Conservation (phyloP, 2,329 filamentous ascomycete genomes). For the Moelleriella libera region DNA sequence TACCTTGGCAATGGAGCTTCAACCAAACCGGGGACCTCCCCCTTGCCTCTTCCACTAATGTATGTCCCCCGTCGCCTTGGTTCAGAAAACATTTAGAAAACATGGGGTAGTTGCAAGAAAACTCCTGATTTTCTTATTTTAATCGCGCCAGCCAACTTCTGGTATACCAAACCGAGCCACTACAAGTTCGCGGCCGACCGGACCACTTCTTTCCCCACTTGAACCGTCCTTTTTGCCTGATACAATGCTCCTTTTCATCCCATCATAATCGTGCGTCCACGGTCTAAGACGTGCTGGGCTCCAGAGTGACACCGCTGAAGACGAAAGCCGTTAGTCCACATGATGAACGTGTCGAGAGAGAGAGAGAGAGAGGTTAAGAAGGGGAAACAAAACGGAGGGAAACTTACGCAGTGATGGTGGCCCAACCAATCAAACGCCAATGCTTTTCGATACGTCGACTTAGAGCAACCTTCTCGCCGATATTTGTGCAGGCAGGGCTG, state of each 20-base stretch:
- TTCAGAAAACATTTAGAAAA: too few relatives aligned
- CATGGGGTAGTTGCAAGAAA: too few relatives aligned
- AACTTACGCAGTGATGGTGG: constrained; percentile 58
- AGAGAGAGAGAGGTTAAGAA: background rate
- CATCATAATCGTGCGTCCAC: constrained; percentile 2
- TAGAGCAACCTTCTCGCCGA: constrained; percentile 95
- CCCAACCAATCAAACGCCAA: constrained; percentile 91
- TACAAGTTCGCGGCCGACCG: too few relatives aligned
- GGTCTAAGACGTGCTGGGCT: constrained; percentile 31
- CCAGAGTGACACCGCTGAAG: constrained; percentile 37
- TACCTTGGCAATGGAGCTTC: too few relatives aligned
- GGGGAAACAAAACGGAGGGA: background rate
- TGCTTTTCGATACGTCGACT: constrained; percentile 97
- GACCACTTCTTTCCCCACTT: background rate
- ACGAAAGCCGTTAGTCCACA: background rate
- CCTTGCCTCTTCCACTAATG: too few relatives aligned
- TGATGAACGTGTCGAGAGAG: too few relatives aligned
- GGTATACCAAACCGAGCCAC: too few relatives aligned
- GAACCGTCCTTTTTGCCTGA: background rate
- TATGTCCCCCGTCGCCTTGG: too few relatives aligned
- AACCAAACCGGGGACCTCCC: too few relatives aligned
- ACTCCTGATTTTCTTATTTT: too few relatives aligned
- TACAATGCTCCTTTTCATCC: background rate
- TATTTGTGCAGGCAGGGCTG: constrained; percentile 87
- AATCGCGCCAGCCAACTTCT: too few relatives aligned